phyloP scores from a whole-genome alignment of 2,329 filamentous ascomycete genomes.

The Cladosporium oxysporum region DNA sequence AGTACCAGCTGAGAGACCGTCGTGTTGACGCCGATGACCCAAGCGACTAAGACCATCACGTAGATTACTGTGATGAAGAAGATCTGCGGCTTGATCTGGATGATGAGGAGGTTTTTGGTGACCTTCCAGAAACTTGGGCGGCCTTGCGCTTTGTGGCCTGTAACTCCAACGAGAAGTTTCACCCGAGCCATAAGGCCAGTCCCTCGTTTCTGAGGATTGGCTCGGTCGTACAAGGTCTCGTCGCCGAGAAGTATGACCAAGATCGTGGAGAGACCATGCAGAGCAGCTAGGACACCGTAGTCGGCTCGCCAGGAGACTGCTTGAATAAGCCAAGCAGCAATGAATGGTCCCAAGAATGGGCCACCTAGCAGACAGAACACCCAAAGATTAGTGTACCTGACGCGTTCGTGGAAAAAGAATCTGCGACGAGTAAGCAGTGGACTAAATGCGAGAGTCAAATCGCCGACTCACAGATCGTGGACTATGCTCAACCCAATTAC shows the following conservation, averaged over 20 bases:
- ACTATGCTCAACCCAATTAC: constrained; percentile 34
- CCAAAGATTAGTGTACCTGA: constrained; percentile 40
- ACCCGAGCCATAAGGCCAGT: background rate
- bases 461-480: constrained; percentile 34
- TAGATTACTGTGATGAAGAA: constrained; percentile 24
- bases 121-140: constrained; percentile 27
- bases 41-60: constrained; percentile 32
- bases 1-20: constrained; percentile 31
- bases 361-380: constrained; percentile 31
- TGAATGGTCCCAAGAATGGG: constrained; percentile 23
- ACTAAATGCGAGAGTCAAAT: background rate
- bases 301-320: constrained; percentile 22
- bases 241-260: background rate
- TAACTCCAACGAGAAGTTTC: background rate
- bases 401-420: constrained; percentile 42
- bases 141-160: background rate
- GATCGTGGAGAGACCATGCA: background rate
- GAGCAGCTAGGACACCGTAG: constrained; percentile 18
- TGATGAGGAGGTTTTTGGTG: constrained; percentile 24
- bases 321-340: constrained; percentile 24
- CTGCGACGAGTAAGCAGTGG: background rate
- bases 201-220: background rate
- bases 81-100: constrained; percentile 23
- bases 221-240: background rate
- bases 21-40: constrained; percentile 34